These are phyloP conservation scores for Cucurbita ficifolia DNA, from an alignment of 306 rosid genomes.

Conservation along the genomic window DNA sequence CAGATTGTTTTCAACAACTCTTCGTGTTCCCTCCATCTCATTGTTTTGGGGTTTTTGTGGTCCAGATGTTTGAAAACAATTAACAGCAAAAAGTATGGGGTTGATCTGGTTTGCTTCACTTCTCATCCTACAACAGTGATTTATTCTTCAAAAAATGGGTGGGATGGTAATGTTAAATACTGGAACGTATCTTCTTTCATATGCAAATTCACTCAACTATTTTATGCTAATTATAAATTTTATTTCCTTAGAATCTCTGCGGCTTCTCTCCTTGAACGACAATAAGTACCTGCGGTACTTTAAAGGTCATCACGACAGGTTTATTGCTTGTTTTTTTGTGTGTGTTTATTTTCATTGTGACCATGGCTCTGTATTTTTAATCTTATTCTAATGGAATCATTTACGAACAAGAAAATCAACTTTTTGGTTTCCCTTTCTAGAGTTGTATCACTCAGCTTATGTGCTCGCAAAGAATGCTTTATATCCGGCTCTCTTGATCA, in stretches of 20 bases:
- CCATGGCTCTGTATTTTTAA: background rate
- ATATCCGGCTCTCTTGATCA: constrained; percentile 89
- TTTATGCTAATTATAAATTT: constrained; percentile 5
- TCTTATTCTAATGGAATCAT: background rate
- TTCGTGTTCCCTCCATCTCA: background rate
- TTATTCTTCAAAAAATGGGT: constrained; percentile 93
- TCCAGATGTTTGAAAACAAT: constrained; percentile 92
- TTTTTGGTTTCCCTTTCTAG: constrained; percentile 13
- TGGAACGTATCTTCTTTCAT: background rate
- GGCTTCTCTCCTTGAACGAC: constrained; percentile 86
- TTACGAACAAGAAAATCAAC: background rate
- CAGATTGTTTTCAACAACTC: background rate
- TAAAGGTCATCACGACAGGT: constrained; percentile 98
- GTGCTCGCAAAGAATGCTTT: constrained; percentile 74
- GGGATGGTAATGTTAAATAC: constrained; percentile 55
- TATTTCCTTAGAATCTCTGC: constrained; percentile 55
- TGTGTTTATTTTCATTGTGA: background rate
- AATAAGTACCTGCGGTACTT: constrained; percentile 90
- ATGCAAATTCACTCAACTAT: background rate
- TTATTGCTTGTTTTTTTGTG: background rate
- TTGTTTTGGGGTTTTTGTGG: background rate
- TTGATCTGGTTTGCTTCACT: constrained; percentile 89
- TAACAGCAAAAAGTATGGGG: constrained; percentile 95
- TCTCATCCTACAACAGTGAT: constrained; percentile 94
- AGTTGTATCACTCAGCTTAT: constrained; percentile 89